Evolutionary conservation across 1,139 yeast genomes (phyloP).

Genomic region (Debaryomyces udenii): DNA sequence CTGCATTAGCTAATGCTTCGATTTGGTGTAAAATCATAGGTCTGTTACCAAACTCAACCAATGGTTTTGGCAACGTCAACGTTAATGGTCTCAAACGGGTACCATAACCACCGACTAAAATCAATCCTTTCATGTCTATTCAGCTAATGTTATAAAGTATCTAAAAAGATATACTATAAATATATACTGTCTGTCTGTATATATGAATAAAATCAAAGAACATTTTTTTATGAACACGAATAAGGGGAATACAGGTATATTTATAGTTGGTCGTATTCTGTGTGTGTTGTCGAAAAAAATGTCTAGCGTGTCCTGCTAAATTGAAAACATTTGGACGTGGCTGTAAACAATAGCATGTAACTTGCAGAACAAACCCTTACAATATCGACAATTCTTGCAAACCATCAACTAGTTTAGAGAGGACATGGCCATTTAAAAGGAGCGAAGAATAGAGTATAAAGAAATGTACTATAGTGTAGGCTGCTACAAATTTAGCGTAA

Average conservation of each 20-base stretch:
- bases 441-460: too few relatives aligned
- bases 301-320: conserved; percentile 8
- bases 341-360: conserved; percentile 9
- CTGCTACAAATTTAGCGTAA: too few relatives aligned
- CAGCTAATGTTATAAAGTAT: conserved; percentile 2
- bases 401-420: too few relatives aligned
- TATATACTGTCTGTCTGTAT: conserved; percentile 2
- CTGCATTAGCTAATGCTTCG: conserved; percentile 97
- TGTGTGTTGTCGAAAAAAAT: conserved; percentile 10
- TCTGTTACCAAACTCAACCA: conserved; percentile 98
- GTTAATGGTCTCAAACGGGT: conserved; percentile 99
- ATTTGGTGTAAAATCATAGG: conserved; percentile 97
- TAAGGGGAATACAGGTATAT: conserved; percentile 8
- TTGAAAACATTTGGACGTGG: conserved; percentile 7
- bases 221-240: conserved; percentile 2
- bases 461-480: too few relatives aligned
- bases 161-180: not conserved
- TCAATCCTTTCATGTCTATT: conserved; percentile 84
- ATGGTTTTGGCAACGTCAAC: conserved; percentile 94
- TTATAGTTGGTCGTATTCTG: conserved; percentile 3
- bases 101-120: conserved; percentile 99
- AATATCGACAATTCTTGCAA: too few relatives aligned
- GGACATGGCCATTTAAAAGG: too few relatives aligned
- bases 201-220: conserved; percentile 8
- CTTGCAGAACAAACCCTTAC: too few relatives aligned